Evolutionary conservation across 805 yeast species (phyloP), one percentile per base, ranked within the genome.

Genomic region (Kurtzmaniella cleridarum): DNA sequence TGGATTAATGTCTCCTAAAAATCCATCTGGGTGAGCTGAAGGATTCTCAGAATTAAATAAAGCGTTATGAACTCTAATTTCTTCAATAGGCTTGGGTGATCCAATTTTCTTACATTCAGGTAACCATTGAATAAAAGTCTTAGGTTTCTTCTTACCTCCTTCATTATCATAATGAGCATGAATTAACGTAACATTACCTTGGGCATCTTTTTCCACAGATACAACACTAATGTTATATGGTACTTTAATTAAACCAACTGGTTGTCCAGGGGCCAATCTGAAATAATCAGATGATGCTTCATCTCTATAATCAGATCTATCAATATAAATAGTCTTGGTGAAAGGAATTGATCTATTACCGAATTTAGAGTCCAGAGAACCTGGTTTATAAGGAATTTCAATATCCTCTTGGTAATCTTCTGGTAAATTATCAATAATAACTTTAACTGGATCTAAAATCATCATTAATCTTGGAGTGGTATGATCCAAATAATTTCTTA

Each of bases 51-150:
- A 81, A 45, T 79, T 78, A 76, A 93, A 93, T 48, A 93, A 70
- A 59, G 80, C 91, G 56, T 87, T 85, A 66, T 91, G 89, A 46
- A 87, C 73, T 64, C 98, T 80, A 18, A 90, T 84, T 64, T 93
- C 95, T 24, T 72, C 62, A 41, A 93, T 60, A 39, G 62, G 62
- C 34, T 84, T 70, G 3, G 91, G 90, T 8, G 88, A 79, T 31
- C 68, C 65, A 51, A 77, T 69, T 43, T 76, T 74, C 26, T 69
- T 65, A 16, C 81, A 69, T 45, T 79, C 78, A 37, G 96, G 95
- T 37, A 93, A 81, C 98, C 98, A 93, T 67, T 93, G 98, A 55
- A 93, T 89, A 59, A 73, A 93, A 8, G 98, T 90, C 77, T 91
- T 93, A 56, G 98, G 98, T 58, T 86, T 88, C 60, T 72, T 76